Evolutionary conservation across 352 stramenopile species (phyloP).

Genomic region (Pythium rishiriense): DNA sequence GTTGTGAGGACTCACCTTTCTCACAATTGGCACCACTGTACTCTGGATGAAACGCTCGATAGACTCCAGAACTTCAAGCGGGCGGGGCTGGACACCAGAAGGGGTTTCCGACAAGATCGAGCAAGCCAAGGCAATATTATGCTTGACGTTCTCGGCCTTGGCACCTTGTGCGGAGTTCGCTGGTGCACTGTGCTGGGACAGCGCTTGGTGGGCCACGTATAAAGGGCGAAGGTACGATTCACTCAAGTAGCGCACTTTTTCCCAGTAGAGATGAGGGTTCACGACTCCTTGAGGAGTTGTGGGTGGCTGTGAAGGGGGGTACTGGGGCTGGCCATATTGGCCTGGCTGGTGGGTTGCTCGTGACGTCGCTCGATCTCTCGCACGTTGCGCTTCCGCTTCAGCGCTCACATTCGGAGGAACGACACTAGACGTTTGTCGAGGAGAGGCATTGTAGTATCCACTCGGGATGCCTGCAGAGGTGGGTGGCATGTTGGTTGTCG

Average conservation of each 20-base stretch:
- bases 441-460: slow-evolving; percentile 44
- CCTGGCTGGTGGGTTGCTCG: slow-evolving; percentile 15
- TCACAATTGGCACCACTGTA: slow-evolving; percentile 76
- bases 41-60: slow-evolving; percentile 84
- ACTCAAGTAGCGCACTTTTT: slow-evolving; percentile 63
- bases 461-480: slow-evolving; percentile 10
- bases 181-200: slow-evolving; percentile 64
- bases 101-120: slow-evolving; percentile 56
- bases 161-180: slow-evolving; percentile 59
- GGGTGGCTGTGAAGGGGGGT: slow-evolving; percentile 1
- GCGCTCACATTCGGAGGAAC: slow-evolving; percentile 33
- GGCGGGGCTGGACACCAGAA: slow-evolving; percentile 49
- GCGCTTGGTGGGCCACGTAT: slow-evolving; percentile 58
- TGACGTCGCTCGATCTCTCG: slow-evolving; percentile 38
- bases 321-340: slow-evolving; percentile 16
- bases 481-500: slow-evolving; percentile 9
- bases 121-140: slow-evolving; percentile 77
- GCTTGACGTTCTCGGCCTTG: slow-evolving; percentile 81
- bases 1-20: slow-evolving; percentile 45
- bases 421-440: slow-evolving; percentile 22
- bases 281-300: slow-evolving; percentile 9
- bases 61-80: slow-evolving; percentile 68
- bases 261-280: slow-evolving; percentile 68
- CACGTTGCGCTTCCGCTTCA: slow-evolving; percentile 56
- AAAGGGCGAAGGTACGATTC: slow-evolving; percentile 47